Conservation (phyloP, 2,329 filamentous ascomycete genomes). For the Endocalyx cinctus region DNA sequence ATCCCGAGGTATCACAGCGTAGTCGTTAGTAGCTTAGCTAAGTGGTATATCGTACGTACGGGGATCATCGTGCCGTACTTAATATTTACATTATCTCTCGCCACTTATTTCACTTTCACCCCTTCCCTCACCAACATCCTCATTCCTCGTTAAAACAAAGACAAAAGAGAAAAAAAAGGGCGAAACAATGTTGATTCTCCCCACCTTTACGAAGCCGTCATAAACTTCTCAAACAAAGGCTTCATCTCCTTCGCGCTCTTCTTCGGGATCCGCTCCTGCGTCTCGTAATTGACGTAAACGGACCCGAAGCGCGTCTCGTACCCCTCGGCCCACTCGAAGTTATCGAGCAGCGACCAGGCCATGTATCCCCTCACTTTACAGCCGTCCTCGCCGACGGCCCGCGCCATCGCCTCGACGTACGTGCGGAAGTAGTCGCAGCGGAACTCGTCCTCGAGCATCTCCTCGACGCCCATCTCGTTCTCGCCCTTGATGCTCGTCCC, state of each 20-base stretch:
- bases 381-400: slow-evolving; percentile 66
- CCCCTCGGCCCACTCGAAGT: slow-evolving; percentile 90
- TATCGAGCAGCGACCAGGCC: slow-evolving; percentile 86
- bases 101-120: too few relatives aligned
- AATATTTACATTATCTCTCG: too few relatives aligned
- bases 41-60: too few relatives aligned
- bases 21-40: too few relatives aligned
- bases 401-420: slow-evolving; percentile 73
- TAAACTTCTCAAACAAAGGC: slow-evolving; percentile 65
- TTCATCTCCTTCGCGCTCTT: slow-evolving; percentile 73
- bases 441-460: slow-evolving; percentile 79
- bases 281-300: slow-evolving; percentile 76
- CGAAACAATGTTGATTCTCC: slow-evolving; percentile 45
- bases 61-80: too few relatives aligned
- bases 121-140: too few relatives aligned
- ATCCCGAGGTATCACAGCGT: too few relatives aligned
- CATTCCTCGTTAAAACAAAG: too few relatives aligned
- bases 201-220: slow-evolving; percentile 46
- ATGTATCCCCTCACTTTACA: slow-evolving; percentile 77
- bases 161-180: slow-evolving; percentile 2
- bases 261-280: slow-evolving; percentile 77
- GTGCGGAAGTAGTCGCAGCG: slow-evolving; percentile 72
- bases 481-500: slow-evolving; percentile 81
- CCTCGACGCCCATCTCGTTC: slow-evolving; percentile 65
- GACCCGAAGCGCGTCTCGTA: slow-evolving; percentile 85